Evolutionary conservation across 1,284 basidiomycete species (phyloP).

Genomic region (Leccinum solheimii): DNA sequence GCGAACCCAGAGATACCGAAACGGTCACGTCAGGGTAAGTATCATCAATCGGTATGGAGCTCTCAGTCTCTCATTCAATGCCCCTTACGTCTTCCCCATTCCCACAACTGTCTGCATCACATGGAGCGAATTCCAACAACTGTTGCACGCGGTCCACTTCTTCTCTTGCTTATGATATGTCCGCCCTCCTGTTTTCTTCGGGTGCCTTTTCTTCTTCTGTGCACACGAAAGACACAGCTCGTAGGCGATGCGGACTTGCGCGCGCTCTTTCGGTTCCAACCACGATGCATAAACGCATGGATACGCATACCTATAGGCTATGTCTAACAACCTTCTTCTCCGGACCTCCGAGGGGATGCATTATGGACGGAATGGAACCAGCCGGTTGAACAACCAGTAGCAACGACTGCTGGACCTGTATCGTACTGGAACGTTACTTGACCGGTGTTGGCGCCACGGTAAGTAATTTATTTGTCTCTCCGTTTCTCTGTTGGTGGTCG

Average conservation of each 20-base stretch:
- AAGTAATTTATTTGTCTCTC: neutral
- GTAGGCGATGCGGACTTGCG: neutral
- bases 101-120: conserved; percentile 16
- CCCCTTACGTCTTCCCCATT: conserved; percentile 13
- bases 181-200: neutral
- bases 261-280: neutral
- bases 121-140: conserved; percentile 5
- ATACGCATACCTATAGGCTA: neutral
- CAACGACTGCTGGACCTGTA: neutral
- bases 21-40: conserved; percentile 6
- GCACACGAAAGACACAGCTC: conserved; percentile 13
- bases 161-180: neutral
- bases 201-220: neutral
- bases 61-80: neutral
- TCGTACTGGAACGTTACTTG: neutral
- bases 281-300: conserved; percentile 12
- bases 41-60: neutral
- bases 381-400: neutral
- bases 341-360: conserved; percentile 26
- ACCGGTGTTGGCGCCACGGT: neutral
- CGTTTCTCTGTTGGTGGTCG: neutral
- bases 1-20: conserved; percentile 14
- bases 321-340: conserved; percentile 8
- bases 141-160: conserved; percentile 11
- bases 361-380: neutral